Evolutionary conservation across 805 yeast species (phyloP).

Genomic region (Limtongia smithiae): DNA sequence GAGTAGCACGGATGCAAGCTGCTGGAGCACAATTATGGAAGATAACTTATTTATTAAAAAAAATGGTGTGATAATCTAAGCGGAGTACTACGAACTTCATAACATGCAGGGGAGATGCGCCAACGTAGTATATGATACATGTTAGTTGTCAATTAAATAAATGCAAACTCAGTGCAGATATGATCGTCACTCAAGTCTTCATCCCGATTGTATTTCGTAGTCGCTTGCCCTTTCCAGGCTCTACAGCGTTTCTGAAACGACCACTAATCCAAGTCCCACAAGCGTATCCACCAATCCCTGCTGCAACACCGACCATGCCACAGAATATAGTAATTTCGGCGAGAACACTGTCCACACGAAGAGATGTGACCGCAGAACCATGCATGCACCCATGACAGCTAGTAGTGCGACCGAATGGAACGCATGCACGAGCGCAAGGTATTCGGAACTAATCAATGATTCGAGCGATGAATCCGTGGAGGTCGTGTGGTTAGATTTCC

Average conservation of each 20-base stretch:
- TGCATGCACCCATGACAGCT: constrained; percentile 65
- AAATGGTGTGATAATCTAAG: too few species aligned
- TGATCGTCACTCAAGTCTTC: too few species aligned
- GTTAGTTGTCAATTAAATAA: too few species aligned
- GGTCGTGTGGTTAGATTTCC: not conserved
- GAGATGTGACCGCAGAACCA: constrained; percentile 71
- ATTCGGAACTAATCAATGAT: constrained; percentile 27
- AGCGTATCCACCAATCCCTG: constrained; percentile 19
- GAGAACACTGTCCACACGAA: constrained; percentile 98
- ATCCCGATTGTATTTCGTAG: too few species aligned
- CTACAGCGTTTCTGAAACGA: constrained; percentile 8
- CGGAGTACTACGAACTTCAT: too few species aligned
- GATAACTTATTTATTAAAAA: too few species aligned
- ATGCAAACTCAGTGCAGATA: too few species aligned
- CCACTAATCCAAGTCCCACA: constrained; percentile 2
- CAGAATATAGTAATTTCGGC: constrained; percentile 79
- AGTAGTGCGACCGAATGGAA: constrained; percentile 61
- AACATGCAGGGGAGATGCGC: too few species aligned
- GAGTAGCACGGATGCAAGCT: too few species aligned
- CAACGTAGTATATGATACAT: too few species aligned
- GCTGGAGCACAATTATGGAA: too few species aligned
- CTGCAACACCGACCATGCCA: constrained; percentile 55
- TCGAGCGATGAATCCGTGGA: constrained; percentile 10
- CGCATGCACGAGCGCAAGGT: constrained; percentile 40
- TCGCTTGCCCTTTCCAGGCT: too few species aligned